Base-by-base conservation (phyloP, 2,329 filamentous ascomycete species). In the Paraphoma sp. region DNA sequence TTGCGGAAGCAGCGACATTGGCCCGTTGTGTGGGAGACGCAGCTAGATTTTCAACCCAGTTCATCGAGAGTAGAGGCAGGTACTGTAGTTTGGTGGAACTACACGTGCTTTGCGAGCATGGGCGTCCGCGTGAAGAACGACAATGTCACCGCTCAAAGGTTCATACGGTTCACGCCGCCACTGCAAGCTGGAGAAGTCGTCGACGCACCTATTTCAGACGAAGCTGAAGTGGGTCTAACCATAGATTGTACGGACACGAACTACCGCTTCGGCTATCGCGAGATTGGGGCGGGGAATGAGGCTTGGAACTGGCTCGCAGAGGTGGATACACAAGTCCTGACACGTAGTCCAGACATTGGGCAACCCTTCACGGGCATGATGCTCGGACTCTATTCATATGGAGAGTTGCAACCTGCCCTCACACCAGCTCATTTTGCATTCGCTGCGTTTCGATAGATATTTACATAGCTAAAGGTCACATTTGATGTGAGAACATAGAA, bases 41-140 rank as follows among this genome's bases (percentile, higher is more conserved):
- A 69, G 2, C 65, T 87, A 11, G 73, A 78, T 0, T 87, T 86
- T 56, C 62, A 71, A 0, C 83, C 83, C 0, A 72, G 68, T 0
- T 74, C 75, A 3, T 43, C 66, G 4, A 73, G 78, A 1, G 80
- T 80, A 2, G 84, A 87, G 71, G 84, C 84, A 0, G 84, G 85
- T 0, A 73, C 81, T 0, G 81, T 82, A 0, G 65, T 86, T 0
- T 87, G 82, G 79, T 85, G 83, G 81, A 85, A 80, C 45, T 80
- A 83, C 42, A 78, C 78, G 57, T 80, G 79, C 0, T 78, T 79
- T 50, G 75, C 71, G 45, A 79, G 75, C 33, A 73, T 83, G 2
- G 81, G 81, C 0, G 70, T 83, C 12, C 51, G 52, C 9, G 36
- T 51, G 1, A 7, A 45, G 6, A 3, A 48, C 14, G 38, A 44